Percentiles rank a stretch among this genome's conserved stretches.
phyloP scores from a whole-genome alignment of 2,329 filamentous ascomycete species.

The Penicillium sp. region DNA sequence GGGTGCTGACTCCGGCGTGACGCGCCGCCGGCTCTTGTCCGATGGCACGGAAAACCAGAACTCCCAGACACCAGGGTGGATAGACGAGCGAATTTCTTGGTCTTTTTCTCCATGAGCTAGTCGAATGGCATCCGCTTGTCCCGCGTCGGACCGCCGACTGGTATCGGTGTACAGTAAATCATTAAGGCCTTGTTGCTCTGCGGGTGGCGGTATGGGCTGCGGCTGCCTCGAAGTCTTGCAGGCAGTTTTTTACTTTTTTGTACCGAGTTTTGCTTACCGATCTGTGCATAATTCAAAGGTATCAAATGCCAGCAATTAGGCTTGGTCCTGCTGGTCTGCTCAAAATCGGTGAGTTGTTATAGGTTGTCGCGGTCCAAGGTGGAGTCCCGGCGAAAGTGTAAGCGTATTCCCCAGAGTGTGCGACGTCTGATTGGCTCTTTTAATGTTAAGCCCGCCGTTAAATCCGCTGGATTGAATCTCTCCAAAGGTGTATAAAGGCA shows the following conservation, averaged over 20 bases:
- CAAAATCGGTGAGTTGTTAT: not conserved
- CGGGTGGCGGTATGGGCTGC: conserved; percentile 23
- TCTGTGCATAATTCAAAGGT: no score
- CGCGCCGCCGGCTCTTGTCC: conserved; percentile 40
- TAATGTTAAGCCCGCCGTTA: not conserved
- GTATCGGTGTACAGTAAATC: conserved; percentile 13
- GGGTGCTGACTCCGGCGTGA: conserved; percentile 45
- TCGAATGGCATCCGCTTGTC: conserved; percentile 28
- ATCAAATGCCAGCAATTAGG: no score
- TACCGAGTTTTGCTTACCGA: no score
- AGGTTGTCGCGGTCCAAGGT: not conserved
- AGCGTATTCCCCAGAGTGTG: not conserved
- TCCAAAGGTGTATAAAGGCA: not conserved
- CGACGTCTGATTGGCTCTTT: not conserved
- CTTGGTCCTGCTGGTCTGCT: no score
- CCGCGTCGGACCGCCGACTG: conserved; percentile 11
- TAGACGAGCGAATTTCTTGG: conserved; percentile 36
- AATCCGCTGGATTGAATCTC: not conserved
- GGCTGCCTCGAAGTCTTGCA: no score
- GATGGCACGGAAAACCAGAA: conserved; percentile 41
- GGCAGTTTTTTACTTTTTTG: no score
- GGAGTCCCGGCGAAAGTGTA: no score
- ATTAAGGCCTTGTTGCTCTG: conserved; percentile 17
- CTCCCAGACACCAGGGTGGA: conserved; percentile 42
- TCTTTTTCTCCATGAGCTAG: conserved; percentile 27